phyloP scores from a whole-genome alignment of 108 stramenopile species.

The Nannochloropsis salina region DNA sequence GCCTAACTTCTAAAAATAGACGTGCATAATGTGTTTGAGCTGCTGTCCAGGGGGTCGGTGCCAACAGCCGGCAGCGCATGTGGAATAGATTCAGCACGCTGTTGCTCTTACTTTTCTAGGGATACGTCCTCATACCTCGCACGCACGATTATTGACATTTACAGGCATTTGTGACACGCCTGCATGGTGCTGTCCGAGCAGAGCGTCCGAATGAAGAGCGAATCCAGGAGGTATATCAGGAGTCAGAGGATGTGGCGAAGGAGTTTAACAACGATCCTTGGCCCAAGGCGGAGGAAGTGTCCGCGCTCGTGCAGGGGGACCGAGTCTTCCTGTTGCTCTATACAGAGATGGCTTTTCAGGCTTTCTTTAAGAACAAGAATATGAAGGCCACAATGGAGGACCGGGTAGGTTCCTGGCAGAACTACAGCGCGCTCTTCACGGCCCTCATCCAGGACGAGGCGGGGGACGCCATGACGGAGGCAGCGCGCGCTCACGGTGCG shows the following conservation, averaged over 20 bases:
- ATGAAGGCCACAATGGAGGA: conserved; percentile 16
- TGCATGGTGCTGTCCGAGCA: neutral
- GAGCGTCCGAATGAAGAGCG: conserved; percentile 19
- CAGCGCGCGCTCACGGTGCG: conserved; percentile 19
- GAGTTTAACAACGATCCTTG: conserved; percentile 27
- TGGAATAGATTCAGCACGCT: too few species aligned
- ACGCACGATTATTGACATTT: too few species aligned
- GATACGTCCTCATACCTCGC: too few species aligned
- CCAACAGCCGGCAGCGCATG: too few species aligned
- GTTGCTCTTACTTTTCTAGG: too few species aligned
- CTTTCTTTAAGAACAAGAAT: conserved; percentile 23
- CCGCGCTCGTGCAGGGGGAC: conserved; percentile 14
- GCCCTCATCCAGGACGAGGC: conserved; percentile 22
- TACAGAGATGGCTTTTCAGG: conserved; percentile 21
- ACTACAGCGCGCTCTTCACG: conserved; percentile 21
- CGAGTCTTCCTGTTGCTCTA: conserved; percentile 28
- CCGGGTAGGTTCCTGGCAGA: conserved; percentile 32
- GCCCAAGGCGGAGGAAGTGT: conserved; percentile 27
- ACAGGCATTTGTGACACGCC: neutral
- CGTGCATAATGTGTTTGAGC: too few species aligned
- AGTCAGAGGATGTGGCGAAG: conserved; percentile 37
- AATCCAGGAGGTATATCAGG: conserved; percentile 6
- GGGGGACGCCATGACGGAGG: neutral
- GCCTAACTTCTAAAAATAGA: too few species aligned
- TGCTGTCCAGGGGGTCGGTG: too few species aligned